Percentiles rank a stretch among this genome's conserved stretches.
phyloP scores from a whole-genome alignment of 1,139 yeast genomes.

The Diutina ranongensis region DNA sequence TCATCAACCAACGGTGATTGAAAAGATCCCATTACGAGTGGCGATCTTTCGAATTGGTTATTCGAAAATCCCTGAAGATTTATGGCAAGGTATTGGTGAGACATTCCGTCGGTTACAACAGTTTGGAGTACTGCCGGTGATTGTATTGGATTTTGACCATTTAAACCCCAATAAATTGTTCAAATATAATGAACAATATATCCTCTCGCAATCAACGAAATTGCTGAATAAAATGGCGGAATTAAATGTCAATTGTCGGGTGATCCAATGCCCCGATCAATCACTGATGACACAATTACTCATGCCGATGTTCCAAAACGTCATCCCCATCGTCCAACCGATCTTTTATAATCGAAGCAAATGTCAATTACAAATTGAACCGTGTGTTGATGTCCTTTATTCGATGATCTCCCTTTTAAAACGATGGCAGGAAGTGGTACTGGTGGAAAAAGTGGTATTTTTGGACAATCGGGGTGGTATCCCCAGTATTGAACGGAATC shows the following conservation, averaged over 20 bases:
- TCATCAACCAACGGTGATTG: slow-evolving; percentile 18
- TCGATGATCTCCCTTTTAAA: slow-evolving; percentile 15
- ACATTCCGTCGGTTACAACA: slow-evolving; percentile 37
- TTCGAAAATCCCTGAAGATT: slow-evolving; percentile 18
- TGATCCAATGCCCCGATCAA: slow-evolving; percentile 10
- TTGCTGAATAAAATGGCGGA: slow-evolving; percentile 18
- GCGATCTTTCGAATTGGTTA: slow-evolving; percentile 40
- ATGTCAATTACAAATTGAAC: slow-evolving; percentile 17
- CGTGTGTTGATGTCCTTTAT: neutral
- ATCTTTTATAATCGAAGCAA: slow-evolving; percentile 32
- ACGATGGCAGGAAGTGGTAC: slow-evolving; percentile 19
- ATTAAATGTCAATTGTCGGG: slow-evolving; percentile 15
- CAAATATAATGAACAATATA: slow-evolving; percentile 22
- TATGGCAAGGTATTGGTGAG: slow-evolving; percentile 34
- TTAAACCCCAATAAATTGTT: slow-evolving; percentile 16
- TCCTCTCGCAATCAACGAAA: slow-evolving; percentile 24
- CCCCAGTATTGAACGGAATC: slow-evolving; percentile 73
- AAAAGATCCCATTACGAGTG: slow-evolving; percentile 34
- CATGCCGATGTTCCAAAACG: slow-evolving; percentile 32
- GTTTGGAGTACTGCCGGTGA: slow-evolving; percentile 33
- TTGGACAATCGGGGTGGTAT: slow-evolving; percentile 82
- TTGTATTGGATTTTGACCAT: slow-evolving; percentile 26
- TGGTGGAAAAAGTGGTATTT: slow-evolving; percentile 71
- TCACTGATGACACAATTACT: slow-evolving; percentile 24
- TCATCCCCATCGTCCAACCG: slow-evolving; percentile 54